Percentiles rank a stretch among this genome's conserved stretches.
These are phyloP conservation scores for Globisporangium alternatum DNA, from an alignment of 352 stramenopile species.

Conservation along the genomic window DNA sequence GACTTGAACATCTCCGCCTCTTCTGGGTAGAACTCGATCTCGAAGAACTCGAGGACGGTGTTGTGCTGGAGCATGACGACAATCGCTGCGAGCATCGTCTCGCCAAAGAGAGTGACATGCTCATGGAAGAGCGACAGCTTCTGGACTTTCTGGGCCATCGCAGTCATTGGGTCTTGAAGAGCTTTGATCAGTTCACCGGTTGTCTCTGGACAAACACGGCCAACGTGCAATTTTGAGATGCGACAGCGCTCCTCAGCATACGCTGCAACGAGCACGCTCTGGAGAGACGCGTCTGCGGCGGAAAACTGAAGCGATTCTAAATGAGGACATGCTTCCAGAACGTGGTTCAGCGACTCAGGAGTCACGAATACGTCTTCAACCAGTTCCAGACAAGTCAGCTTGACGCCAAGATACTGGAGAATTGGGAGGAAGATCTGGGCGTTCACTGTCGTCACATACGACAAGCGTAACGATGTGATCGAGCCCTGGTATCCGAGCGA, in stretches of 20 bases:
- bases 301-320: not conserved
- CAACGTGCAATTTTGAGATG: not conserved
- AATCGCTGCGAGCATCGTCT: not conserved
- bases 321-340: not conserved
- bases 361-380: not conserved
- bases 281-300: not conserved
- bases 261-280: not conserved
- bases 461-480: not conserved
- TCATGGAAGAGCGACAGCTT: not conserved
- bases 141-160: not conserved
- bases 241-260: not conserved
- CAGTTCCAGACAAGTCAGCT: not conserved
- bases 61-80: not conserved
- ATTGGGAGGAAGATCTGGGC: not conserved
- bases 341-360: not conserved
- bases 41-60: not conserved
- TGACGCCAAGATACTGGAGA: not conserved
- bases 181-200: not conserved
- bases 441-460: not conserved
- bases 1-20: not conserved
- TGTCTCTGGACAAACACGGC: not conserved
- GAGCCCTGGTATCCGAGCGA: not conserved
- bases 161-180: constrained; percentile 1
- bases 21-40: not conserved
- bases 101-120: not conserved